Evolutionary conservation across 2,329 filamentous ascomycete genomes (phyloP), one percentile per base, ranked within the genome.

Genomic region (Macrophomina tecta): DNA sequence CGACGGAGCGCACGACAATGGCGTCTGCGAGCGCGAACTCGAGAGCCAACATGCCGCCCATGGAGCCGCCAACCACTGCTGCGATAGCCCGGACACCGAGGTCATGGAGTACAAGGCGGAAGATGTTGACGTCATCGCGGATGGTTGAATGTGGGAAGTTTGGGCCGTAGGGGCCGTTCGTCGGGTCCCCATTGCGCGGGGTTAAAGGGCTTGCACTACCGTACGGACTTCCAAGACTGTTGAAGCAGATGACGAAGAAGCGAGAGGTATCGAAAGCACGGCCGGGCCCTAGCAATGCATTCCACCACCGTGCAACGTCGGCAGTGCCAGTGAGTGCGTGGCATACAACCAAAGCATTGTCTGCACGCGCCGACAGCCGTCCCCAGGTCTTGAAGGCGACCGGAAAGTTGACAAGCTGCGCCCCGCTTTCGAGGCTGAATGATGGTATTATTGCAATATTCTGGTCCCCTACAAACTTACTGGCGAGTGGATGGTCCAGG

Each of bases 71-170:
- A 69, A 96, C 85, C 9, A 93, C 91, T 18, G 89, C 88, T 5
- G 92, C 92, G 60, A 95, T 83, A 75, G 93, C 90, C 73, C 86
- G 87, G 36, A 96, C 89, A n/a, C 91, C 92, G 23, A 96, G 81
- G 68, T 94, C 91, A 73, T 94, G 91, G 7, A 96, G 83, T 6
- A 96, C 81, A 36, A 94, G 80, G 77, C 90, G 92, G 82, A 95
- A 93, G 56, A 95, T 84, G 70, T 91, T 93, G 64, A 98, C 94
- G 81, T 99, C 95, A 76, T 99, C 95, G 71, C 94, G 86, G 70
- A 99, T 92, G 0, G 95, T 98, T 0, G 94, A 97, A 70, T 98
- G 82, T 53, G 95, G 95, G 72, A 99, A 99, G 75, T 99, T 95
- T 1, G 95, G 95, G 0, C 95, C 95, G 75, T 99, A 99, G 72